Conservation (phyloP, 352 stramenopile species). For the Phytophthora pinifolia region DNA sequence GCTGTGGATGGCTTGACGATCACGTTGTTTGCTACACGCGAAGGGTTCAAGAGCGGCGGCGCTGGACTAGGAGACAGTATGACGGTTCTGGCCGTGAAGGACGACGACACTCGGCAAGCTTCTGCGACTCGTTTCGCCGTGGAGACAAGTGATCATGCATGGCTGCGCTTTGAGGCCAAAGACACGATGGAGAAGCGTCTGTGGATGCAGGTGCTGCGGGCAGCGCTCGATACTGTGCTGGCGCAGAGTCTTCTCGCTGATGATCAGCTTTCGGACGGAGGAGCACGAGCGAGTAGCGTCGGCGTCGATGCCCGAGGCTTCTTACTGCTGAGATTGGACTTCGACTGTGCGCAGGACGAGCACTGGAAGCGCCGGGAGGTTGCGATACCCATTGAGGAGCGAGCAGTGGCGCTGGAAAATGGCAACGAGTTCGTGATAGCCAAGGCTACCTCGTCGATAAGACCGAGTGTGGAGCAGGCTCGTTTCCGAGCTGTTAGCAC, state of each 20-base stretch:
- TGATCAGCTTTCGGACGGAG: slow-evolving; percentile 18
- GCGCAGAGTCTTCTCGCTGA: slow-evolving; percentile 49
- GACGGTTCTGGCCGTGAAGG: slow-evolving; percentile 38
- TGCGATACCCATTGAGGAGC: slow-evolving; percentile 41
- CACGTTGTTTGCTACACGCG: slow-evolving; percentile 54
- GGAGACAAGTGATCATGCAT: slow-evolving; percentile 54
- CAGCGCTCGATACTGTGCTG: slow-evolving; percentile 49
- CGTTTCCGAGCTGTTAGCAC: slow-evolving; percentile 50
- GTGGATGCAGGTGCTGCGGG: slow-evolving; percentile 57
- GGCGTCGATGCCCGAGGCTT: slow-evolving; percentile 25
- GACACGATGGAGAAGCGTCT: slow-evolving; percentile 39
- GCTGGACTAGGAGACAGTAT: slow-evolving; percentile 23
- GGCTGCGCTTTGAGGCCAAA: slow-evolving; percentile 44
- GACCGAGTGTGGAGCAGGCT: slow-evolving; percentile 27
- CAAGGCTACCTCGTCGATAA: slow-evolving; percentile 23
- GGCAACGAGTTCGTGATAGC: slow-evolving; percentile 52
- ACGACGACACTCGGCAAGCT: slow-evolving; percentile 18
- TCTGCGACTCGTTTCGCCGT: slow-evolving; percentile 38
- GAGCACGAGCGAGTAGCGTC: neutral
- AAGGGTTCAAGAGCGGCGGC: slow-evolving; percentile 53
- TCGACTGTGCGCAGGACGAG: slow-evolving; percentile 21
- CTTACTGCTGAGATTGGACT: slow-evolving; percentile 42
- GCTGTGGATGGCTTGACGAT: slow-evolving; percentile 44
- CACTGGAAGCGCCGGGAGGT: slow-evolving; percentile 26
- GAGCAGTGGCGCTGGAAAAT: slow-evolving; percentile 46